These are phyloP conservation scores for Papiliotrema laurentii DNA, from an alignment of 1,284 basidiomycete genomes.

Conservation along the genomic window DNA sequence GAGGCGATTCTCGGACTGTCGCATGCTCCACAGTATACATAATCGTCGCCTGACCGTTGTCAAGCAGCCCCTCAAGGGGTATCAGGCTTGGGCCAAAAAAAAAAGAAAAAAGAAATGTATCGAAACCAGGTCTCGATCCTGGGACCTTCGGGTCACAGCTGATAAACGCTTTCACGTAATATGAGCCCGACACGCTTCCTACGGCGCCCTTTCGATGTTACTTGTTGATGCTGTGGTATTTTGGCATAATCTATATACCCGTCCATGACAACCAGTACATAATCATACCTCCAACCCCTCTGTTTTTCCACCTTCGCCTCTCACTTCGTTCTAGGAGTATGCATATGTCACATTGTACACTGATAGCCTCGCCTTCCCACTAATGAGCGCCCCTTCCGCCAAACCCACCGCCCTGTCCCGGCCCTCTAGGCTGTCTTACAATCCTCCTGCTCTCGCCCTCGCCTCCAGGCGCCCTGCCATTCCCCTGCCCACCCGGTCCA, in stretches of 20 bases:
- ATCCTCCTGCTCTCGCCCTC: slow-evolving; percentile 1
- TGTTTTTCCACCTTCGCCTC: too few species aligned
- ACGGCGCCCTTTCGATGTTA: too few species aligned
- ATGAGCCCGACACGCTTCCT: slow-evolving; percentile 12
- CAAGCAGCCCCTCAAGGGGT: too few species aligned
- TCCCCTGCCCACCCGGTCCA: neutral
- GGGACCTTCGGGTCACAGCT: slow-evolving; percentile 9
- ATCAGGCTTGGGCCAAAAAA: neutral
- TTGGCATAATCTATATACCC: too few species aligned
- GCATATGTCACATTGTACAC: too few species aligned
- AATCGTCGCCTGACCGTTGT: too few species aligned
- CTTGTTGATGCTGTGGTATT: too few species aligned
- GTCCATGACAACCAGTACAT: too few species aligned
- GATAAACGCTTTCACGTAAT: slow-evolving; percentile 1
- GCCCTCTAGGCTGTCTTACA: slow-evolving; percentile 13
- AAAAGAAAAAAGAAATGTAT: slow-evolving; percentile 9
- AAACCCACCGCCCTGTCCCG: slow-evolving; percentile 6
- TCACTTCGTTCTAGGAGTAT: too few species aligned
- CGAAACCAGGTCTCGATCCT: slow-evolving; percentile 12
- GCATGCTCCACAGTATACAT: neutral
- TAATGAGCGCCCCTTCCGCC: too few species aligned
- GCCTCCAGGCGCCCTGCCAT: neutral
- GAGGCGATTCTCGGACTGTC: neutral
- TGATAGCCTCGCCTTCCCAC: too few species aligned
- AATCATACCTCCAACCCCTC: too few species aligned